phyloP scores from a whole-genome alignment of 352 stramenopile species.

The Phytopythium helicoides region DNA sequence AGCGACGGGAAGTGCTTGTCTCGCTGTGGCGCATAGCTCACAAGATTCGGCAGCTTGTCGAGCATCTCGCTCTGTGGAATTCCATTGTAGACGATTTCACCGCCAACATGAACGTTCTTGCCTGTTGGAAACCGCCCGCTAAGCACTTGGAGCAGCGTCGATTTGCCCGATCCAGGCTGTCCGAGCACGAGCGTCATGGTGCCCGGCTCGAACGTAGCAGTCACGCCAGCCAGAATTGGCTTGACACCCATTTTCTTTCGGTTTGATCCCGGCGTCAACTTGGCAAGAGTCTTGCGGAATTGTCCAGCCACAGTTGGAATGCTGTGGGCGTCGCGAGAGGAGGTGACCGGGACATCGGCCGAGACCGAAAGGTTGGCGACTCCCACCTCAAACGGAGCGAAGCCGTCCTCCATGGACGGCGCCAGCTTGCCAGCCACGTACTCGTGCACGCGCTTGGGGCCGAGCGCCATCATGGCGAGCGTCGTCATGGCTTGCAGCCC shows the following conservation, averaged over 20 bases:
- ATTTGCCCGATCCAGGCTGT: too few species aligned
- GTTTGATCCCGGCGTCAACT: constrained; percentile 29
- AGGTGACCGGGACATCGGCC: constrained; percentile 20
- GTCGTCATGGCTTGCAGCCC: too few species aligned
- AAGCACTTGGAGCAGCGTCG: constrained; percentile 29
- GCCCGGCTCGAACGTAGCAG: constrained; percentile 39
- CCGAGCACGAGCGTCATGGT: constrained; percentile 35
- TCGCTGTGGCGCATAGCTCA: constrained; percentile 39
- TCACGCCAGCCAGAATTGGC: constrained; percentile 45
- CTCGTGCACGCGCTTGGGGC: constrained; percentile 28
- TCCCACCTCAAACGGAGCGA: constrained; percentile 43
- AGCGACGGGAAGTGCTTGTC: constrained; percentile 88
- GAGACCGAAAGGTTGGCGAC: constrained; percentile 26
- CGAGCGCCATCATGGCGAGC: constrained; percentile 31
- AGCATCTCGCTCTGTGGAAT: constrained; percentile 19
- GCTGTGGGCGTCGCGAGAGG: constrained; percentile 12
- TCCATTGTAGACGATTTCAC: constrained; percentile 49
- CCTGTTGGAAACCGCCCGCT: constrained; percentile 37
- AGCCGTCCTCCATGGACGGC: constrained; percentile 25
- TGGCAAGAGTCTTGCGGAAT: constrained; percentile 18
- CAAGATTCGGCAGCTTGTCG: constrained; percentile 30
- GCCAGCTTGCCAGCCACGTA: constrained; percentile 28
- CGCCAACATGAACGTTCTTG: constrained; percentile 30
- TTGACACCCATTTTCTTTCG: too few species aligned
- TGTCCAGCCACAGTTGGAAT: too few species aligned